These are phyloP conservation scores for Auricularia auricula-judae DNA, from an alignment of 768 basidiomycete genomes.

Conservation along the genomic window DNA sequence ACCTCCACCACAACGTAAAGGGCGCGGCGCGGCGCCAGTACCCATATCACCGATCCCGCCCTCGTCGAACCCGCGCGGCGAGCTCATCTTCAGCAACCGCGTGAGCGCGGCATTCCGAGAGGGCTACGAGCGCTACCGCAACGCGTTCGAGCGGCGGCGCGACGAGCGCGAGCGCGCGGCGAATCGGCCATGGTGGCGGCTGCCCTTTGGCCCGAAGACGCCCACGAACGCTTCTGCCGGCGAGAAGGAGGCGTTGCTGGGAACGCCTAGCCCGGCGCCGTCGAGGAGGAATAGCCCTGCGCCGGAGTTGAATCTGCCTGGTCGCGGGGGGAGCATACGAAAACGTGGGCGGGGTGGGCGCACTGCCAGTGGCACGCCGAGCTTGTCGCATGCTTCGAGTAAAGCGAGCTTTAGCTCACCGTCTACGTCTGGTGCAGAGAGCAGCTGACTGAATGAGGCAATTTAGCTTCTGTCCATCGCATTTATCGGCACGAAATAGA, in stretches of 20 bases:
- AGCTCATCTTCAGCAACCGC: constrained; percentile 89
- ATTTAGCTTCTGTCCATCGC: too few relatives aligned
- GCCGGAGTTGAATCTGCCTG: neutral
- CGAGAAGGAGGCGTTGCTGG: neutral
- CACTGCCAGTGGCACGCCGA: neutral
- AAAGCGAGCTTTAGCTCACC: neutral
- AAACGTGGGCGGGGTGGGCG: neutral
- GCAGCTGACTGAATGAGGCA: neutral
- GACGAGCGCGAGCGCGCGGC: constrained; percentile 46
- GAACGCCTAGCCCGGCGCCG: neutral
- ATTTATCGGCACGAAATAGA: too few relatives aligned
- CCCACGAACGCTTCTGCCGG: neutral
- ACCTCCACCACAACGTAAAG: constrained; percentile 21
- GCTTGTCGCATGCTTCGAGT: neutral
- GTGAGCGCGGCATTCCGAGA: constrained; percentile 78
- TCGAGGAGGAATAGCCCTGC: neutral
- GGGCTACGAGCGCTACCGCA: constrained; percentile 83
- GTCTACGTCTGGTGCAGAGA: neutral
- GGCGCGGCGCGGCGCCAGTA: constrained; percentile 27
- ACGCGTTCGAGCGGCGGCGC: constrained; percentile 71
- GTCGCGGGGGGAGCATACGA: neutral
- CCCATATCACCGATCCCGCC: constrained; percentile 79
- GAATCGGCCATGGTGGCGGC: neutral
- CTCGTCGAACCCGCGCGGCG: constrained; percentile 81
- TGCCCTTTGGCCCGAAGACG: neutral